Base-by-base conservation (phyloP, 805 yeast species). In the Groenewaldozyma tartarivorans region DNA sequence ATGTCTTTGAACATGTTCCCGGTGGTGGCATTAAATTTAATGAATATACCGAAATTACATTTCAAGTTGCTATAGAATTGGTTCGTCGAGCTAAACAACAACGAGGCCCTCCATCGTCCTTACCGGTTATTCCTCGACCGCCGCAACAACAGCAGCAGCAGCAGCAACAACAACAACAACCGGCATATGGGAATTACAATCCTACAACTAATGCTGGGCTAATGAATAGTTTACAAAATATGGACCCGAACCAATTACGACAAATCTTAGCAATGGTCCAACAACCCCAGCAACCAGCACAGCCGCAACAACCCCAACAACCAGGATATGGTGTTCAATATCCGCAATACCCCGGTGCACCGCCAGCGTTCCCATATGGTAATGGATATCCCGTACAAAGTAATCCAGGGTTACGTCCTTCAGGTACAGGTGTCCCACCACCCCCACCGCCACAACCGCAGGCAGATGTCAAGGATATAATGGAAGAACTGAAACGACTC, bases 201-300 rank as follows among this genome's bases (percentile, higher is more conserved):
- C 7, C 27, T 13, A 20, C 33, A 36, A 36, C 47, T 27, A 41
- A 36, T n/a, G 39, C 47, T 3, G 42, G 42, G 21, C 39, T 53
- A 13, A 34, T 54, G 30, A 48, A 49, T 5, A 66, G 79, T 45
- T 49, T 85, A 35, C 94, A 83, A 61, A 83, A 83, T 49, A 60
- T 85, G 50, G 94, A 86, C 59, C 84, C 92, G 30, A 67, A 63
- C 43, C 77, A 87, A 31, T 66, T 86, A 52, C 85, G 84, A 56
- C 74, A 69, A 15, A 82, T 85, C 13, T 92, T 56, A 5, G 39
- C 50, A 15, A 53, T 51, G 6, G 45, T 55, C 7, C 56, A 54
- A 17, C 54, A 50, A 29, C 55, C 47, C 36, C 54, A 50, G 37
- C 35, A 39, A n/a, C 15, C 40, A 26, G 3, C 46, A 33, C 34